phyloP scores from a whole-genome alignment of 257 asterid genomes.

The Salvia miltiorrhiza region DNA sequence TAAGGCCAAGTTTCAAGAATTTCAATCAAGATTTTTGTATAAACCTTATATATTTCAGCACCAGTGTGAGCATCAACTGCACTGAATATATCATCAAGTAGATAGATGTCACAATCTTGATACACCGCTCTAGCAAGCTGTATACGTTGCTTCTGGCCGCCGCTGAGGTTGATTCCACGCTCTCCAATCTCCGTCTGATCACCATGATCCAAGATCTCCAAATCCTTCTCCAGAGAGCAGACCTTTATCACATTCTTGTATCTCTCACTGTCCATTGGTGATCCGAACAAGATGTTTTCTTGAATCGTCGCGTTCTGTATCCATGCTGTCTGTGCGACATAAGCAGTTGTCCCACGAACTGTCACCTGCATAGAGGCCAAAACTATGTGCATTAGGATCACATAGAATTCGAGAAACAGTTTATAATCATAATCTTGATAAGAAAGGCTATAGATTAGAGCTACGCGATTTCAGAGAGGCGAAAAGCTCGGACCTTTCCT shows the following conservation, averaged over 20 bases:
- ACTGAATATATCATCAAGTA: conserved; percentile 76
- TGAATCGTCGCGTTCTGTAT: conserved; percentile 65
- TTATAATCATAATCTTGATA: no score
- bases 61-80: conserved; percentile 97
- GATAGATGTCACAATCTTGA: conserved; percentile 66
- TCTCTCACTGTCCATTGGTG: conserved; percentile 45
- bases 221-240: conserved; percentile 64
- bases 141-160: conserved; percentile 81
- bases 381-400: no score
- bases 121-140: conserved; percentile 83
- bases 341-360: conserved; percentile 72
- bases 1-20: no score
- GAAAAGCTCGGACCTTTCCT: conserved; percentile 74
- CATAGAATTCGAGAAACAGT: no score
- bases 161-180: conserved; percentile 76
- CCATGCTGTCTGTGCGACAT: conserved; percentile 75
- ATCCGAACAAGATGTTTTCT: conserved; percentile 73
- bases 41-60: conserved; percentile 75
- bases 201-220: conserved; percentile 60
- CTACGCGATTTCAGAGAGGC: no score
- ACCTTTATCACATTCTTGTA: conserved; percentile 47
- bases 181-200: conserved; percentile 79
- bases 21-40: no score
- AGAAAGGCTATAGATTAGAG: no score
- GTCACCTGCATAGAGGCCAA: conserved; percentile 62